These are phyloP conservation scores for Fusarium chuoi DNA, from an alignment of 2,329 filamentous ascomycete species.

Conservation along the genomic window DNA sequence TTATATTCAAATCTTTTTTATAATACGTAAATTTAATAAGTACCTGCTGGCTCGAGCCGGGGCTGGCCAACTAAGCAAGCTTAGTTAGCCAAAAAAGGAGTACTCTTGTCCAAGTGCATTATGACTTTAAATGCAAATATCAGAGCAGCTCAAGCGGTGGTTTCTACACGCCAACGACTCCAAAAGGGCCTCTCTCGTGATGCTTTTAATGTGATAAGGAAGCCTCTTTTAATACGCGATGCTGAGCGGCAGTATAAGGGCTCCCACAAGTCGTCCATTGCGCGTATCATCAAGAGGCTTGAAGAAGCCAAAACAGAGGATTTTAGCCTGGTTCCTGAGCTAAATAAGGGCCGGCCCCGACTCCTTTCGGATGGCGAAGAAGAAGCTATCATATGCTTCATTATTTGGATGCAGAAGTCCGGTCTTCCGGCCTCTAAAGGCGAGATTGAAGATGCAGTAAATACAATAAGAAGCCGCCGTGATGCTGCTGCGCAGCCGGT, in stretches of 20 bases:
- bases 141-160: not conserved
- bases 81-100: not conserved
- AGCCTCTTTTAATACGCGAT: not conserved
- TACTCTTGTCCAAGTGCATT: not conserved
- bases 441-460: not conserved
- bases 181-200: not conserved
- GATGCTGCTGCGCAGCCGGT: no score
- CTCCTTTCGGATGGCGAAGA: not conserved
- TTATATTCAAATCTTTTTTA: no score
- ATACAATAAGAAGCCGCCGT: no score
- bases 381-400: not conserved
- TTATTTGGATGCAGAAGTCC: not conserved
- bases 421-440: not conserved
- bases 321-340: not conserved
- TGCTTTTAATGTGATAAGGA: not conserved
- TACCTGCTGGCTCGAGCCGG: no score
- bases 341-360: not conserved
- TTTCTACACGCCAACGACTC: not conserved
- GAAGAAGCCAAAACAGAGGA: not conserved
- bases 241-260: not conserved
- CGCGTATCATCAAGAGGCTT: not conserved
- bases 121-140: not conserved
- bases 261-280: not conserved
- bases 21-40: no score
- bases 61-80: no score